Conservation (phyloP, 306 rosid species). For the Vigna trinervia region DNA sequence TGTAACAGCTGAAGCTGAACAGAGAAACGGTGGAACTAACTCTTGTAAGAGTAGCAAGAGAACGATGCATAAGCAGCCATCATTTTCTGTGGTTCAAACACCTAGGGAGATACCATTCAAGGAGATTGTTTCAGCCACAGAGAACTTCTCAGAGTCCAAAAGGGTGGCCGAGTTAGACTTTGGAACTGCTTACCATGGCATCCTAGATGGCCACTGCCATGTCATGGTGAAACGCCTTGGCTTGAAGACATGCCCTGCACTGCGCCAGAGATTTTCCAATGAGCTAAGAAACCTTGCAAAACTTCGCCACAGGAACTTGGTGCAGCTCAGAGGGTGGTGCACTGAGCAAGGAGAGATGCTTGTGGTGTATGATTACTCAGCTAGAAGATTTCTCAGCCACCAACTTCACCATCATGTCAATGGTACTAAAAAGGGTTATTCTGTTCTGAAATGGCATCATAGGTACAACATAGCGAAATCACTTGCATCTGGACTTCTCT, state of each 20-base stretch:
- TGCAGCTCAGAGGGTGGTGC: slow-evolving; percentile 94
- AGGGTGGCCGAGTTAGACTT: slow-evolving; percentile 88
- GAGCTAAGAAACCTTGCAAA: slow-evolving; percentile 73
- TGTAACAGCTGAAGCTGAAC: slow-evolving; percentile 77
- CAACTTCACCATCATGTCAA: slow-evolving; percentile 58
- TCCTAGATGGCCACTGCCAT: slow-evolving; percentile 62
- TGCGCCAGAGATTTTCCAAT: slow-evolving; percentile 68
- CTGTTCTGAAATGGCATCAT: slow-evolving; percentile 67
- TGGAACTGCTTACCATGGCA: slow-evolving; percentile 87
- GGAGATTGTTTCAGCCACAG: slow-evolving; percentile 69
- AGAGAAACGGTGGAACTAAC: slow-evolving; percentile 41
- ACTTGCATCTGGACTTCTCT: slow-evolving; percentile 79
- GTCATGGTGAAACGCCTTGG: slow-evolving; percentile 86
- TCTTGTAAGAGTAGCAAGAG: slow-evolving; percentile 42
- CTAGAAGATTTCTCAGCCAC: slow-evolving; percentile 69
- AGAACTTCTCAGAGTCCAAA: slow-evolving; percentile 69
- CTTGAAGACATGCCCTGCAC: slow-evolving; percentile 88
- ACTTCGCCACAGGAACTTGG: slow-evolving; percentile 80
- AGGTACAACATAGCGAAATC: slow-evolving; percentile 70
- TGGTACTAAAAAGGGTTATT: slow-evolving; percentile 29
- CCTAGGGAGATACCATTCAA: slow-evolving; percentile 77
- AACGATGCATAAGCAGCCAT: slow-evolving; percentile 17
- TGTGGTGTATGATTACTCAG: slow-evolving; percentile 82
- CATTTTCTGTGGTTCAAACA: slow-evolving; percentile 62
- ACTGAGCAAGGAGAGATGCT: slow-evolving; percentile 94